Evolutionary conservation across 2,329 filamentous ascomycete species (phyloP), one percentile per base, ranked within the genome.

Genomic region (Aspergillus unguis): DNA sequence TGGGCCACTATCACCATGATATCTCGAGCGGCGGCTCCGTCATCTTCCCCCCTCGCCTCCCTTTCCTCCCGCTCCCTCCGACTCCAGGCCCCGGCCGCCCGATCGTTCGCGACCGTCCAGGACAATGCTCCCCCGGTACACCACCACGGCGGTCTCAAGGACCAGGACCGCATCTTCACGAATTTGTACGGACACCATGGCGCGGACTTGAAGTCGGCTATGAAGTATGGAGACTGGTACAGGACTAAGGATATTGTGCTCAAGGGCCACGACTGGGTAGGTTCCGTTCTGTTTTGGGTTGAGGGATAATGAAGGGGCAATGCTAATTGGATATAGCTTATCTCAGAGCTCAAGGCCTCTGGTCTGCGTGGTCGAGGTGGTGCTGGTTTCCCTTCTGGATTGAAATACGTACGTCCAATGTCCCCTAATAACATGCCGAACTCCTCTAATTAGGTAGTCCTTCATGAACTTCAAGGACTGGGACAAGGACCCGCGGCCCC

Each of bases 401-500:
- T 99, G 80, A 99, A 99, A 92, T 99, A 94, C 89, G 91, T 95
- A 85, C 64, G 85, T 46, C 8, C n/a, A 2, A 4, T 3, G 29
- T 6, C 9, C 25, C 10, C 26, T 17, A 36, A 44, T 3, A 32
- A 17, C 17, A 17, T 17, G 9, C 28, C 28, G 25, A 17, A 25
- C 35, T 31, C 25, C 10, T 46, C 43, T 51, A 51, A 48, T 42
- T n/a, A 33, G 17, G 9, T 35, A 95, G 91, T 96, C 92, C 45
- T 99, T 99, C 77, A 99, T 99, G 94, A 99, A 99, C 82, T 92
- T 92, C 81, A 96, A 96, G 78, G 94, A 91, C 67, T 99, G 94
- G 94, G 92, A 99, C 68, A 95, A 99, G 78, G 94, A 97, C 73
- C 87, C 76, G 65, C 95, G 95, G 77, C 94, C 94, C 61, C 86